These are phyloP conservation scores for Fomitopsis serialis DNA, from an alignment of 768 basidiomycete genomes.

Conservation along the genomic window DNA sequence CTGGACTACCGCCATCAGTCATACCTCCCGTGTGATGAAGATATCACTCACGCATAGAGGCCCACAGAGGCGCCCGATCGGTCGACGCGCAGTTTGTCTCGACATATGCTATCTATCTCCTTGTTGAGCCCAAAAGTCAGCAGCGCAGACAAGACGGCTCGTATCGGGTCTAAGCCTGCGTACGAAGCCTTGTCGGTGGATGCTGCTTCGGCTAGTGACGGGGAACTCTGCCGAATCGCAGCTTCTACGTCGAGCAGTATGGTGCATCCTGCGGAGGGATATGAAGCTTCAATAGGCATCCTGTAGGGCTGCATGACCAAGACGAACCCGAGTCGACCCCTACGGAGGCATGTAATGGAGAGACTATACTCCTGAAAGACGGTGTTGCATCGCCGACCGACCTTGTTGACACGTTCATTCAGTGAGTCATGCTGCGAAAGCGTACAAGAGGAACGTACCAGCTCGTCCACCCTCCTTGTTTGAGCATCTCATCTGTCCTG, in stretches of 20 bases:
- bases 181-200: slow-evolving; percentile 26
- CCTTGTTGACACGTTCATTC: neutral
- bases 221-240: slow-evolving; percentile 12
- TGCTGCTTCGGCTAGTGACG: slow-evolving; percentile 2
- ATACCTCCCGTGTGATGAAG: too few relatives aligned
- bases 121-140: slow-evolving; percentile 66
- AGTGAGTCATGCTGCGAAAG: too few relatives aligned
- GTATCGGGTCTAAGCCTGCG: slow-evolving; percentile 49
- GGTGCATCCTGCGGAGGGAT: slow-evolving; percentile 22
- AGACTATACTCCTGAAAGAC: neutral
- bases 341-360: neutral
- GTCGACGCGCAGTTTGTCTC: slow-evolving; percentile 45
- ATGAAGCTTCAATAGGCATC: neutral
- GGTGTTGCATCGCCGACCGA: neutral
- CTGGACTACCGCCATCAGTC: neutral
- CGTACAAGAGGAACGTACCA: slow-evolving; percentile 42
- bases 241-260: slow-evolving; percentile 24
- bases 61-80: slow-evolving; percentile 21
- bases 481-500: slow-evolving; percentile 72
- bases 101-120: slow-evolving; percentile 68
- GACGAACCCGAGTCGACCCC: slow-evolving; percentile 2
- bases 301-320: neutral
- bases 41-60: neutral
- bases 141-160: slow-evolving; percentile 54
- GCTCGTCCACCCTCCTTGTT: slow-evolving; percentile 68